A percentile compares a stretch with the other conserved stretches of the same genome.
phyloP scores from a whole-genome alignment of 2,329 filamentous ascomycete genomes.

The Aureobasidium mangrovei region DNA sequence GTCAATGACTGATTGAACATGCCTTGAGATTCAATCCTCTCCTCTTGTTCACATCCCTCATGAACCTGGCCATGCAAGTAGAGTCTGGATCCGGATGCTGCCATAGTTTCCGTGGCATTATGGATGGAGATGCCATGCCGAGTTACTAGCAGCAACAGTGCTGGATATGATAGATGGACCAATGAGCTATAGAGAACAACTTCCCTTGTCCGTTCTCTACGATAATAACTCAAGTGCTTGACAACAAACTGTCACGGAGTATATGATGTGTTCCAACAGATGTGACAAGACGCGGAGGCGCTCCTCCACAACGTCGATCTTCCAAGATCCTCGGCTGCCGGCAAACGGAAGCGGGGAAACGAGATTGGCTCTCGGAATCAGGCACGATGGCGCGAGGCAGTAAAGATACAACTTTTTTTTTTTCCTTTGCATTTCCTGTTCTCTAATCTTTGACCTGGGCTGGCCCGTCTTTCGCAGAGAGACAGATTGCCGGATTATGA shows the following conservation, averaged over 20 bases:
- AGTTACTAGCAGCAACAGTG: not conserved
- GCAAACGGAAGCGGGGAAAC: not conserved
- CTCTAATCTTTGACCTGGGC: no score
- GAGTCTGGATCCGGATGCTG: conserved; percentile 29
- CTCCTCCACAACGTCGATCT: not conserved
- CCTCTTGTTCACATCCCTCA: conserved; percentile 54
- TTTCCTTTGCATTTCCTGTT: no score
- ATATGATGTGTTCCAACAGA: not conserved
- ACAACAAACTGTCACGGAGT: not conserved
- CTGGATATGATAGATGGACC: not conserved
- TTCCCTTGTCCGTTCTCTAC: no score
- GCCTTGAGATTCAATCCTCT: conserved; percentile 51
- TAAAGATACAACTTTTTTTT: not conserved
- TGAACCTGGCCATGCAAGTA: conserved; percentile 59
- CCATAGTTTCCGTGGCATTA: conserved; percentile 39
- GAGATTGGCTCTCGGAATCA: not conserved
- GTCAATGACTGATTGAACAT: conserved; percentile 12
- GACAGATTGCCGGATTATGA: not conserved
- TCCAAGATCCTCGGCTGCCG: conserved; percentile 4
- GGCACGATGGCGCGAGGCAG: not conserved
- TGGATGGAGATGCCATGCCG: conserved; percentile 7
- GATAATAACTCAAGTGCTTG: not conserved
- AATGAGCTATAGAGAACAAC: not conserved
- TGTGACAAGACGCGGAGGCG: not conserved
- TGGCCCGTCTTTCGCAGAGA: no score